Conservation (phyloP, 2,329 filamentous ascomycete genomes). For the Apiospora saccharicola region DNA sequence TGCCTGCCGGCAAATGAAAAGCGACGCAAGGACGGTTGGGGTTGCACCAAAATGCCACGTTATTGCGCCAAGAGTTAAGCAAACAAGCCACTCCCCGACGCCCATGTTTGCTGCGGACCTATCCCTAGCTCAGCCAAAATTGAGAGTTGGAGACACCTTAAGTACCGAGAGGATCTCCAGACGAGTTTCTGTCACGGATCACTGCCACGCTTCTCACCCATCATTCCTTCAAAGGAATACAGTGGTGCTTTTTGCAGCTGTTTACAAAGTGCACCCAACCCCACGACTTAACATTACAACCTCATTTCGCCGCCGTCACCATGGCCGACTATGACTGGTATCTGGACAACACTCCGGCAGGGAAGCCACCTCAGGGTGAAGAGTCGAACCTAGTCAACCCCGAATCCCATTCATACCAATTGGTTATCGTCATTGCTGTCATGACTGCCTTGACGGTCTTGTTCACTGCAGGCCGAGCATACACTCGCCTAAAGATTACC, state of each 20-base stretch:
- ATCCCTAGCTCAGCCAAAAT: neutral
- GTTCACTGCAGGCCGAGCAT: neutral
- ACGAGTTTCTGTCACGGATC: too few relatives aligned
- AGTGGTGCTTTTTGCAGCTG: neutral
- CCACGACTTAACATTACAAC: neutral
- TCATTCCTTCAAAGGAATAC: neutral
- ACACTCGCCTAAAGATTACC: neutral
- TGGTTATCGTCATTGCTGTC: neutral
- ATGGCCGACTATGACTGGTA: neutral
- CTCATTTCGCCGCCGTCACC: neutral
- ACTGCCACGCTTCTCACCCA: neutral
- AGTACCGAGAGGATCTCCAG: neutral
- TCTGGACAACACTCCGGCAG: neutral
- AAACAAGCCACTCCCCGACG: neutral
- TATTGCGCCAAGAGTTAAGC: neutral
- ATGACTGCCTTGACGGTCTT: neutral
- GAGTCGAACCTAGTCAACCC: neutral
- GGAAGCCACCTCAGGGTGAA: neutral
- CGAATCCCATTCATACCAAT: neutral
- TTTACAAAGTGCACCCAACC: too few relatives aligned
- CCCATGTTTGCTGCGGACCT: neutral
- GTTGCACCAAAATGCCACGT: neutral
- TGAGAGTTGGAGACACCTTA: neutral
- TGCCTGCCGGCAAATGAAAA: conserved; percentile 5
- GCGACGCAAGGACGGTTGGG: neutral